Evolutionary conservation across 768 basidiomycete species (phyloP).

Genomic region (Suillus plorans): DNA sequence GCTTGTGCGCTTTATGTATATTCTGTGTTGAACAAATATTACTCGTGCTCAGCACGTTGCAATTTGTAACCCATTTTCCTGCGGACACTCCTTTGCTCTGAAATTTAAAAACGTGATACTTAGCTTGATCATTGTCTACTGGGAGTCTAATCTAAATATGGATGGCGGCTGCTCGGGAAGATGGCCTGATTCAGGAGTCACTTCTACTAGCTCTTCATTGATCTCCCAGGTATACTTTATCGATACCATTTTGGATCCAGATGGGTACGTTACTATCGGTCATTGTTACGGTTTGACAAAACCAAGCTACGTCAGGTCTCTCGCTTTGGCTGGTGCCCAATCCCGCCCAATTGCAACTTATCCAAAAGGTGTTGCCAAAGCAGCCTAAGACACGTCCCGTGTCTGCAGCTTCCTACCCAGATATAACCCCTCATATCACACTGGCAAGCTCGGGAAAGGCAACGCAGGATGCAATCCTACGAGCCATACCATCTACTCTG

Average conservation of each 20-base stretch:
- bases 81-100: constrained; percentile 1
- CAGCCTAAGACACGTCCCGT: constrained; percentile 9
- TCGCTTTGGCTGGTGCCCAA: constrained; percentile 73
- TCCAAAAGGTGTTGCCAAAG: constrained; percentile 50
- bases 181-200: not conserved
- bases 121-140: not conserved
- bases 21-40: constrained; percentile 2
- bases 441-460: constrained; percentile 35
- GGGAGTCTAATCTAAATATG: not conserved
- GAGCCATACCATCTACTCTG: constrained; percentile 38
- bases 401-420: constrained; percentile 50
- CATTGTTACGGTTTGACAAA: constrained; percentile 14
- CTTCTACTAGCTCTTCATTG: not conserved
- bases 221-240: not conserved
- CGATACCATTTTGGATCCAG: not conserved
- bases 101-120: not conserved
- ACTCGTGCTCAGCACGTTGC: not conserved
- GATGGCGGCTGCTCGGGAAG: not conserved
- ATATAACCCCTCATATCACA: constrained; percentile 71
- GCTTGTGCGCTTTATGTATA: not conserved
- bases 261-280: not conserved
- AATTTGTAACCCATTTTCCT: not conserved
- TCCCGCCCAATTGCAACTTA: constrained; percentile 38
- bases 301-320: constrained; percentile 42
- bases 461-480: constrained; percentile 29